phyloP scores from a whole-genome alignment of 768 basidiomycete species.

The Lactarius tabidus region DNA sequence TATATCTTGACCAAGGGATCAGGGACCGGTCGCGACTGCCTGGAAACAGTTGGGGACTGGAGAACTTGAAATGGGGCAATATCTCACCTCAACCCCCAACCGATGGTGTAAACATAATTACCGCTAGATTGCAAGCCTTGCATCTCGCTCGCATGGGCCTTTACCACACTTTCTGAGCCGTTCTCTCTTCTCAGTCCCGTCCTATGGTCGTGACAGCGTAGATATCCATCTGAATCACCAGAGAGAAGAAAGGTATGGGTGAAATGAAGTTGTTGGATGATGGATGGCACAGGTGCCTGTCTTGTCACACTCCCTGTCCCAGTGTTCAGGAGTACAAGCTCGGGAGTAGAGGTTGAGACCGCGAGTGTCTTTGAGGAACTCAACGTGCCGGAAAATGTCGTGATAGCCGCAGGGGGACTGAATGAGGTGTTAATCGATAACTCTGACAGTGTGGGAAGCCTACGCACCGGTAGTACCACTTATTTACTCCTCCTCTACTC shows the following conservation, averaged over 20 bases:
- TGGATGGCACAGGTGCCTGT: conserved; percentile 51
- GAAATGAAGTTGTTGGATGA: conserved; percentile 61
- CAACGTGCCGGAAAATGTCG: conserved; percentile 45
- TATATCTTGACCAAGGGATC: conserved; percentile 93
- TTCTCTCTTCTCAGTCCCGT: conserved; percentile 49
- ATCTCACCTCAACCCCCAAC: conserved; percentile 75
- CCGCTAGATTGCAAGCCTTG: conserved; percentile 78
- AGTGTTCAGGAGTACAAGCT: conserved; percentile 69
- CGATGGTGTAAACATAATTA: conserved; percentile 81
- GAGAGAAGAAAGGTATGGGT: conserved; percentile 62
- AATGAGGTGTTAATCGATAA: conserved; percentile 33
- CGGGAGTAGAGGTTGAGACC: conserved; percentile 52
- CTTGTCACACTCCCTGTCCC: conserved; percentile 63
- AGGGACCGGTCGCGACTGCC: conserved; percentile 82
- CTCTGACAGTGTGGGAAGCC: conserved; percentile 34
- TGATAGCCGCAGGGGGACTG: conserved; percentile 36
- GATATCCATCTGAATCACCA: conserved; percentile 67
- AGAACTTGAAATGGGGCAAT: neutral
- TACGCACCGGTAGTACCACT: conserved; percentile 73
- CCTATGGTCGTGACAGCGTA: conserved; percentile 71
- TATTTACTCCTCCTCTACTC: conserved; percentile 82
- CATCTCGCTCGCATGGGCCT: conserved; percentile 78
- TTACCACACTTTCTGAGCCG: conserved; percentile 51
- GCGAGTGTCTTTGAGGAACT: conserved; percentile 55
- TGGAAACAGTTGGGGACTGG: conserved; percentile 32